Evolutionary conservation across 176 grass and related monocot species (phyloP).

Genomic region (Saccharum officinarum): DNA sequence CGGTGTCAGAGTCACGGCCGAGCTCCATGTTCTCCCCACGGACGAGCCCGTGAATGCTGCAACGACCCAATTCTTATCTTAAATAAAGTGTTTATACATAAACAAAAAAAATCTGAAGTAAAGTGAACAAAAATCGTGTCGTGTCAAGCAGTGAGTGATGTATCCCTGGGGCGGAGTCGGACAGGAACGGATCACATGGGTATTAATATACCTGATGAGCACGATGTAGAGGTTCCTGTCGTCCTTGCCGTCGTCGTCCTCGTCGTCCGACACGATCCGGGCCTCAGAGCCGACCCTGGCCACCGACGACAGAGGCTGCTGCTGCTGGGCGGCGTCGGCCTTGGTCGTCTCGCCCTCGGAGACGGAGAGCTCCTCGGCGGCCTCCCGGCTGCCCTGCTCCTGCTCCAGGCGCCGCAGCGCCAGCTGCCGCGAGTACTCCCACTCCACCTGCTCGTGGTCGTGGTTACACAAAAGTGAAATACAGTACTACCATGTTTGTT

Average conservation of each 20-base stretch:
- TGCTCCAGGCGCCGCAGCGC: slow-evolving; percentile 43
- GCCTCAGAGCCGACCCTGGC: slow-evolving; percentile 50
- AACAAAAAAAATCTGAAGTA: neutral
- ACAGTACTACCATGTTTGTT: too few relatives aligned
- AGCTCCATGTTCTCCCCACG: slow-evolving; percentile 98
- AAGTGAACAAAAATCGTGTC: neutral
- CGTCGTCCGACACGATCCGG: slow-evolving; percentile 58
- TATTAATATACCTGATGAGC: slow-evolving; percentile 67
- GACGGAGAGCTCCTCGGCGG: slow-evolving; percentile 59
- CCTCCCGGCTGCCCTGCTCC: slow-evolving; percentile 61
- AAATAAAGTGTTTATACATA: neutral
- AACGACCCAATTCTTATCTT: neutral
- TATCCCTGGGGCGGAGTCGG: too few relatives aligned
- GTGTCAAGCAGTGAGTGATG: neutral
- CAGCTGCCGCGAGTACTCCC: slow-evolving; percentile 44
- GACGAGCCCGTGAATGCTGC: slow-evolving; percentile 82
- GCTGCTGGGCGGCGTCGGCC: neutral
- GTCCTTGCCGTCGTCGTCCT: slow-evolving; percentile 33
- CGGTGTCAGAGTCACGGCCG: slow-evolving; percentile 84
- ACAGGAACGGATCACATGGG: neutral
- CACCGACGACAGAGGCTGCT: neutral
- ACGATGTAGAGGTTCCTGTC: slow-evolving; percentile 74
- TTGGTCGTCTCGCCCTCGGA: slow-evolving; percentile 56
- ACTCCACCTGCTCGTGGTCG: slow-evolving; percentile 34
- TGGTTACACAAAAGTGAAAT: too few relatives aligned